These are phyloP conservation scores for Aspergillus nomiae DNA, from an alignment of 2,329 filamentous ascomycete genomes.

Conservation along the genomic window DNA sequence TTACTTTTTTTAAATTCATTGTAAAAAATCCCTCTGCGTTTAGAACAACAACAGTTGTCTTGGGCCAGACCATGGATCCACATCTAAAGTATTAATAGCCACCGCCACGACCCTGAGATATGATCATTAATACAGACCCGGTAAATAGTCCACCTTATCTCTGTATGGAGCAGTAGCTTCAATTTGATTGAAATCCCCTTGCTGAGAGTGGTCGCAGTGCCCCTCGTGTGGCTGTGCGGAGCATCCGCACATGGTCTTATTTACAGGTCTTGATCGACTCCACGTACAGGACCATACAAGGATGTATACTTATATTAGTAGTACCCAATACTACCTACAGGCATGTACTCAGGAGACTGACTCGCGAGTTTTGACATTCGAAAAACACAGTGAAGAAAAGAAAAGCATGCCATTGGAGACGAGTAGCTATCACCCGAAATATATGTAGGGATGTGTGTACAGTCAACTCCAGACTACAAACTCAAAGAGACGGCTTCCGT, in stretches of 20 bases:
- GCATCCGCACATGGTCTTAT: neutral
- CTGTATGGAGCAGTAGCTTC: neutral
- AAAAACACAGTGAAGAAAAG: neutral
- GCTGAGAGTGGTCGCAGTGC: neutral
- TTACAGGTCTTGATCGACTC: constrained; percentile 1
- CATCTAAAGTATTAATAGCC: constrained; percentile 19
- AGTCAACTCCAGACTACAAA: too few species aligned
- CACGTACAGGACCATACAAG: neutral
- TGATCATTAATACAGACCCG: constrained; percentile 2
- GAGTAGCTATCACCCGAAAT: too few species aligned
- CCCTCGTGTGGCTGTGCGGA: constrained; percentile 13
- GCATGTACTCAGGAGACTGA: neutral
- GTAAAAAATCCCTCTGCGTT: constrained; percentile 18
- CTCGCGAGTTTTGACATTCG: too few species aligned
- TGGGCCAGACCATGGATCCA: constrained; percentile 22
- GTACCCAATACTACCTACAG: neutral
- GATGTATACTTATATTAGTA: neutral
- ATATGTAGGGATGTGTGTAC: too few species aligned
- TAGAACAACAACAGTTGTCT: constrained; percentile 5
- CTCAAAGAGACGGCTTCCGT: too few species aligned
- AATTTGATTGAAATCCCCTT: neutral
- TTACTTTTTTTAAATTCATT: constrained; percentile 11
- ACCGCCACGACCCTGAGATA: constrained; percentile 10
- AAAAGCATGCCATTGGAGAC: neutral
- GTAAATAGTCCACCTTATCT: neutral